phyloP scores from a whole-genome alignment of 805 yeast species.

The Wickerhamiella parazyma region DNA sequence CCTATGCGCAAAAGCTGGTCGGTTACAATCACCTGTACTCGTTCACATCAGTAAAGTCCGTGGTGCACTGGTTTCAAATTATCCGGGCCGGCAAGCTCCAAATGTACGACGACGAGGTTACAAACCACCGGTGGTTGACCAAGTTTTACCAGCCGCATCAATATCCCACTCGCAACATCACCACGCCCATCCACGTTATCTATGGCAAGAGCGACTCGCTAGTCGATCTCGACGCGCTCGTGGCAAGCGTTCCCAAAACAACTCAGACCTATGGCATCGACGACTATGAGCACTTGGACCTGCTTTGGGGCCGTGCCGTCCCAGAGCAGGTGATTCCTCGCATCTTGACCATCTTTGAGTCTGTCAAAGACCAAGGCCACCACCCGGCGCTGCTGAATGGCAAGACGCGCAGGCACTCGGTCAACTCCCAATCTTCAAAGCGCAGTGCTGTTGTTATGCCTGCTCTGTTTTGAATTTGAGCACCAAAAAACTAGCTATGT shows the following conservation, averaged over 20 bases:
- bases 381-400: background rate
- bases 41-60: slow-evolving; percentile 79
- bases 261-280: slow-evolving; percentile 37
- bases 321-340: slow-evolving; percentile 20
- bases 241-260: slow-evolving; percentile 45
- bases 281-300: slow-evolving; percentile 79
- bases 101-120: slow-evolving; percentile 63
- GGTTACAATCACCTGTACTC: slow-evolving; percentile 81
- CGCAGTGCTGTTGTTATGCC: background rate
- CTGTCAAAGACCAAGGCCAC: background rate
- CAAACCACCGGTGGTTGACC: slow-evolving; percentile 16
- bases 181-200: slow-evolving; percentile 59
- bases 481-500: slow-evolving; percentile 1
- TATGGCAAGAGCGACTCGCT: slow-evolving; percentile 74
- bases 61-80: slow-evolving; percentile 95
- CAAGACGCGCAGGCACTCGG: background rate
- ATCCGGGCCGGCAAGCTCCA: slow-evolving; percentile 61
- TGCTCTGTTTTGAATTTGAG: background rate
- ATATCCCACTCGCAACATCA: slow-evolving; percentile 54
- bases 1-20: slow-evolving; percentile 57
- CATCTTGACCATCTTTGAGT: background rate
- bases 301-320: slow-evolving; percentile 73
- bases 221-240: slow-evolving; percentile 73
- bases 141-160: slow-evolving; percentile 38
- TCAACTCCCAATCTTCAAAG: background rate